Evolutionary conservation across 1,284 basidiomycete species (phyloP).

Genomic region (Leccinum pallidistipes): DNA sequence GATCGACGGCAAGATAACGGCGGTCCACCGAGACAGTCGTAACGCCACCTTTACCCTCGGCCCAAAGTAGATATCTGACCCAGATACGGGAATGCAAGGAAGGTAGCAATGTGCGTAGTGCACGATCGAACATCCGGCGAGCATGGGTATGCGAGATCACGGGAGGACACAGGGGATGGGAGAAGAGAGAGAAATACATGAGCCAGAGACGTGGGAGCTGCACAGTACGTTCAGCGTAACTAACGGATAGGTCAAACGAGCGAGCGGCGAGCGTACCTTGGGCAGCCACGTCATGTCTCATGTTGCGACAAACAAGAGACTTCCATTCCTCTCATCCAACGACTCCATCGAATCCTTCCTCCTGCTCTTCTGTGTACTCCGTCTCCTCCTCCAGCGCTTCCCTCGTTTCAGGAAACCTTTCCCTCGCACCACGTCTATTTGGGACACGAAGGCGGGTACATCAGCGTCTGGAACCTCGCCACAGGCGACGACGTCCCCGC

Average conservation of each 20-base stretch:
- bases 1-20: conserved; percentile 86
- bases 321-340: conserved; percentile 97
- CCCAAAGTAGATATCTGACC: conserved; percentile 94
- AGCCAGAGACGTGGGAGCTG: conserved; percentile 95
- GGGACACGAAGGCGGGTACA: conserved; percentile 91
- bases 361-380: conserved; percentile 79
- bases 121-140: conserved; percentile 91
- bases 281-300: conserved; percentile 96
- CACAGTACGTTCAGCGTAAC: conserved; percentile 14
- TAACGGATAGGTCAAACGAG: conserved; percentile 2
- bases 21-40: conserved; percentile 89
- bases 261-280: conserved; percentile 53
- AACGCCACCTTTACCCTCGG: conserved; percentile 81
- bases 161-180: conserved; percentile 86
- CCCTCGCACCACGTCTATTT: conserved; percentile 82
- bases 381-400: conserved; percentile 85
- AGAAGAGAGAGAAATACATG: conserved; percentile 88
- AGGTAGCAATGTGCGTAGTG: conserved; percentile 90
- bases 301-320: conserved; percentile 66
- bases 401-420: conserved; percentile 86
- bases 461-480: conserved; percentile 75
- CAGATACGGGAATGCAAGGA: conserved; percentile 94
- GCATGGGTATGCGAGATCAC: conserved; percentile 87
- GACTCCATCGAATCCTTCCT: conserved; percentile 81
- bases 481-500: conserved; percentile 50